phyloP scores from a whole-genome alignment of 345 rosid species.

The Melastoma malabathricum region DNA sequence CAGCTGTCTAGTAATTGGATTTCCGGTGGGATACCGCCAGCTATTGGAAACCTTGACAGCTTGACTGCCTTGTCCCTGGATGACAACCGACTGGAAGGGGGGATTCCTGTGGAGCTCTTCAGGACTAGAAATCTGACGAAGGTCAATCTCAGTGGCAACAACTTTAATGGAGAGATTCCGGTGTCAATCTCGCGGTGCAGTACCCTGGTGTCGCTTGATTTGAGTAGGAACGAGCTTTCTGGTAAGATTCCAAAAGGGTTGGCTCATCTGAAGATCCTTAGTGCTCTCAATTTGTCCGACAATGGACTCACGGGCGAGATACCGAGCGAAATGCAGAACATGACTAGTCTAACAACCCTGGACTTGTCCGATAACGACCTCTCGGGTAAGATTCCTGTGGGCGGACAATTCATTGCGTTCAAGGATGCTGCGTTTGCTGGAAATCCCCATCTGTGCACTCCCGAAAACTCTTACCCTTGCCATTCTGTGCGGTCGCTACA shows the following conservation, averaged over 20 bases:
- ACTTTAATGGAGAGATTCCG: constrained; percentile 50
- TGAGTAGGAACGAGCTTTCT: constrained; percentile 44
- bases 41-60: constrained; percentile 32
- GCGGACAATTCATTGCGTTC: constrained; percentile 69
- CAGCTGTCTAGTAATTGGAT: constrained; percentile 44
- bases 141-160: constrained; percentile 45
- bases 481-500: constrained; percentile 15
- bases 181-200: constrained; percentile 27
- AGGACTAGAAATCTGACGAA: constrained; percentile 25
- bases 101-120: constrained; percentile 45
- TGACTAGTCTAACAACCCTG: constrained; percentile 65
- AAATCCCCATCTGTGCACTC: constrained; percentile 50
- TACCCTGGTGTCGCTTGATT: constrained; percentile 44
- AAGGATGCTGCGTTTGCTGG: constrained; percentile 55
- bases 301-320: constrained; percentile 59
- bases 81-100: constrained; percentile 39
- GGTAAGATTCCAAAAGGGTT: constrained; percentile 60
- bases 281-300: constrained; percentile 53
- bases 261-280: constrained; percentile 25
- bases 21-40: constrained; percentile 53
- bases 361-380: constrained; percentile 67
- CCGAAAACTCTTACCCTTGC: constrained; percentile 27
- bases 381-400: constrained; percentile 45
- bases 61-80: constrained; percentile 39
- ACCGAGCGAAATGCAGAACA: constrained; percentile 45